Evolutionary conservation across 1,284 basidiomycete genomes (phyloP), one percentile per base, ranked within the genome.

Genomic region (Trichosporon sp.): DNA sequence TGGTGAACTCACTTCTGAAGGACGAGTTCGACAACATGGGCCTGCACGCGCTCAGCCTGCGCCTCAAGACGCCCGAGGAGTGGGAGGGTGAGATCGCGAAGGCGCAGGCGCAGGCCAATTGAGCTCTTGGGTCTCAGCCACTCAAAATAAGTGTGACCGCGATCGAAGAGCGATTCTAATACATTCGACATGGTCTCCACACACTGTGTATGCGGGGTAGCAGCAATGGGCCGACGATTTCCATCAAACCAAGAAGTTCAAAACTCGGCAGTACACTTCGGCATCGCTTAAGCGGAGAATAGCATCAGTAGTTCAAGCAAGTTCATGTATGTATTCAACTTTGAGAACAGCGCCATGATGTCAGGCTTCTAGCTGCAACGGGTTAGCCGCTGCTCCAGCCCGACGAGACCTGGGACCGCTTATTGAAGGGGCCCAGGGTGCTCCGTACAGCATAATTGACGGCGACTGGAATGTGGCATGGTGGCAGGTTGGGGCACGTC

Each of bases 11-110:
- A 1, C 64, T 80, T 10, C 68, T 81, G 27, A 78, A 78, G 66
- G 78, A 80, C 10, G 80, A 81, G 61, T 81, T 81, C 58, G 76
- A 78, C 57, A 68, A 76, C 56, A 67, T 71, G 37, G 80, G 80
- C n/a, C 62, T 81, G 40, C 80, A 81, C 59, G 80, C 80, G 0
- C 67, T 81, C 58, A 79, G 77, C 65, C 61, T 81, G 58, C 71
- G 75, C 37, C 62, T 80, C 46, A 79, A 78, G 71, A 80, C 78
- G 11, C 78, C 78, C 4, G 73, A 76, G 62, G 80, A 81, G 65
- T 78, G 76, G 73, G 74, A 78, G 58, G 49, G 49, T 11, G 49
- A 54, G 27, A 54, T 54, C 72, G 72, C 65, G 77, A 79, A 44
- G 62, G 23, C 21, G 36, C 60, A 21, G 46, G 31, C 9, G 33